phyloP scores from a whole-genome alignment of 225 moss, liverwort and hornwort genomes.

The Physcomitrium patens region DNA sequence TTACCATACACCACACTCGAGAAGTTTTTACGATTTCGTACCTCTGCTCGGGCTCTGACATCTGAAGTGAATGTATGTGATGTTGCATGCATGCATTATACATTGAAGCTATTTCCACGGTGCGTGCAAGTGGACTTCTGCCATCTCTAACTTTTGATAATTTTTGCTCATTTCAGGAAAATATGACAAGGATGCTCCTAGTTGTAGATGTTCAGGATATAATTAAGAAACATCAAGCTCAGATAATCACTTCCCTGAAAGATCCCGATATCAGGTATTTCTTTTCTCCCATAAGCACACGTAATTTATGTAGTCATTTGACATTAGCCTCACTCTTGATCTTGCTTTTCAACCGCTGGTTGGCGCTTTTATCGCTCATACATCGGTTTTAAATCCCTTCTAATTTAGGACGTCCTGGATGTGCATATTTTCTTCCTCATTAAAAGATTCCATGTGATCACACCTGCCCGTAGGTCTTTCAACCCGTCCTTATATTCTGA shows the following conservation, averaged over 20 bases:
- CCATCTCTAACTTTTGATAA: conserved; percentile 20
- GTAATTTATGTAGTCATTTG: conserved; percentile 22
- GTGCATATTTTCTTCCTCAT: not conserved
- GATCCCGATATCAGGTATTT: conserved; percentile 95
- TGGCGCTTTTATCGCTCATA: not conserved
- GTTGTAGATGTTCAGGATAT: conserved; percentile 96
- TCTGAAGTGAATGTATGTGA: not conserved
- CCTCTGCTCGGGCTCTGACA: conserved; percentile 4
- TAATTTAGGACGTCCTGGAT: conserved; percentile 17
- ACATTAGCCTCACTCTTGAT: not conserved
- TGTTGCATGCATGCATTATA: not conserved
- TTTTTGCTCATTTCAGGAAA: conserved; percentile 72
- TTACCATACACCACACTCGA: conserved; percentile 3
- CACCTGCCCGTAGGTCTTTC: not conserved
- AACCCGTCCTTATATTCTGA: conserved; percentile 3
- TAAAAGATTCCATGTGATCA: not conserved
- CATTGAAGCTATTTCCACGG: too few relatives aligned
- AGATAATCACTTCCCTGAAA: conserved; percentile 93
- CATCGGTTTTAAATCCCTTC: conserved; percentile 6
- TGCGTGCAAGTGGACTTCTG: not conserved
- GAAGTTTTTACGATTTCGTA: not conserved
- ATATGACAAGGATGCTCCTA: conserved; percentile 98
- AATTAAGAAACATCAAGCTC: conserved; percentile 97
- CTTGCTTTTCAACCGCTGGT: conserved; percentile 6
- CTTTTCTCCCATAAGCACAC: not conserved